These are phyloP conservation scores for Entomortierella parvispora DNA, from an alignment of 192 early-diverging fungal species.

Conservation along the genomic window DNA sequence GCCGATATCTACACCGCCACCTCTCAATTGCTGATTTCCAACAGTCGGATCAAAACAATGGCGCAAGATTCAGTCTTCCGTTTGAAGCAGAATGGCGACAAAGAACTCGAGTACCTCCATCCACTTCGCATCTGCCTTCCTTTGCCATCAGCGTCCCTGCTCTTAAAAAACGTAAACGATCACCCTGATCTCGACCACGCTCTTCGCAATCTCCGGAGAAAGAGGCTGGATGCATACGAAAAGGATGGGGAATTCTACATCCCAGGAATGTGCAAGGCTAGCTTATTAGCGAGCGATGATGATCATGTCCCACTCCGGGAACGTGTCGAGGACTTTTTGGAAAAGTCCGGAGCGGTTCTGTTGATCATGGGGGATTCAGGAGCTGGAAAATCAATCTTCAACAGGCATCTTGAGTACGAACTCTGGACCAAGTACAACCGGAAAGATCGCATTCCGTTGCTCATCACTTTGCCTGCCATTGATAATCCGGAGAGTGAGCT, in stretches of 20 bases:
- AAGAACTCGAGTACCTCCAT: too few species aligned
- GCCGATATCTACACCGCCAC: not conserved
- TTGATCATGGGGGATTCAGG: conserved; percentile 8
- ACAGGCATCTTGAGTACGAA: not conserved
- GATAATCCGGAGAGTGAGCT: not conserved
- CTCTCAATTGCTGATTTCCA: not conserved
- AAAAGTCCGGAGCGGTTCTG: too few species aligned
- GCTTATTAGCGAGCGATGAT: not conserved
- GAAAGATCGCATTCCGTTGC: not conserved
- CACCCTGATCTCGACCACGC: not conserved
- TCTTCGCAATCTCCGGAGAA: not conserved
- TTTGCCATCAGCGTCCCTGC: too few species aligned
- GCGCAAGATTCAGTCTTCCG: too few species aligned
- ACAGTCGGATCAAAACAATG: too few species aligned
- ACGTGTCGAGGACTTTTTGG: not conserved
- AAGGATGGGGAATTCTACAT: not conserved
- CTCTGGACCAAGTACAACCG: not conserved
- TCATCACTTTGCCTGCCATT: conserved; percentile 1
- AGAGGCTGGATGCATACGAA: not conserved
- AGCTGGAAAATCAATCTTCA: conserved; percentile 8
- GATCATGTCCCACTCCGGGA: not conserved
- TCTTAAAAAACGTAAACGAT: too few species aligned
- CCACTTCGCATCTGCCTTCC: too few species aligned
- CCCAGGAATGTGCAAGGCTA: not conserved
- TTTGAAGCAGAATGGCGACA: too few species aligned